A percentile compares a stretch with the other conserved stretches of the same genome.
Evolutionary conservation across 495 filamentous ascomycete species (phyloP).

Genomic region (Daldinia childiae): DNA sequence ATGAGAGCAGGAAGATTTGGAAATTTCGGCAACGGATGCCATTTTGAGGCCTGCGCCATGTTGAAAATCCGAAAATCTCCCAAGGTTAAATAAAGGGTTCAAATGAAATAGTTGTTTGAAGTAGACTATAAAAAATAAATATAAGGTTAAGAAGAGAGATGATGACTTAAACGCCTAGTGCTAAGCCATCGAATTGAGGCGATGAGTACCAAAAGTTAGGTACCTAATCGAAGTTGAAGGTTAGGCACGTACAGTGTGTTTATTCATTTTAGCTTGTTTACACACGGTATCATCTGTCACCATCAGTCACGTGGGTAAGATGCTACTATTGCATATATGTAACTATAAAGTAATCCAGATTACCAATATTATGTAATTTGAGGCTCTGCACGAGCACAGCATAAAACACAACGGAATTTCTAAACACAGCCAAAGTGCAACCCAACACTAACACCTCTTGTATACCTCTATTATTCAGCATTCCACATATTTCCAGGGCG

Average conservation of each 20-base stretch:
- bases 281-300: background rate
- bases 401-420: background rate
- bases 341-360: background rate
- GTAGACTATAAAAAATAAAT: background rate
- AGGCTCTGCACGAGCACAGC: background rate
- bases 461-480: background rate
- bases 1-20: slow-evolving; percentile 54
- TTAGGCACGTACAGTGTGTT: slow-evolving; percentile 17
- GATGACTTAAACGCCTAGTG: background rate
- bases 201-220: background rate
- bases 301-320: slow-evolving; percentile 2
- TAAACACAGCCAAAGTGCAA: background rate
- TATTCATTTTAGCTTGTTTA: too few relatives aligned
- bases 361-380: background rate
- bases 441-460: background rate
- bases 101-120: background rate
- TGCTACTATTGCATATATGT: background rate
- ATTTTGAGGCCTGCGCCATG: slow-evolving; percentile 34
- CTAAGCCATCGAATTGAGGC: background rate
- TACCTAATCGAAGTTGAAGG: background rate
- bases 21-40: slow-evolving; percentile 43
- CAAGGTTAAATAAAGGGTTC: background rate
- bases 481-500: background rate
- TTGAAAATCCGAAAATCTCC: background rate
- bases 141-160: background rate